Evolutionary conservation across 164 flowering plant genomes (phyloP).

Genomic region (Vitis rotundifolia): DNA sequence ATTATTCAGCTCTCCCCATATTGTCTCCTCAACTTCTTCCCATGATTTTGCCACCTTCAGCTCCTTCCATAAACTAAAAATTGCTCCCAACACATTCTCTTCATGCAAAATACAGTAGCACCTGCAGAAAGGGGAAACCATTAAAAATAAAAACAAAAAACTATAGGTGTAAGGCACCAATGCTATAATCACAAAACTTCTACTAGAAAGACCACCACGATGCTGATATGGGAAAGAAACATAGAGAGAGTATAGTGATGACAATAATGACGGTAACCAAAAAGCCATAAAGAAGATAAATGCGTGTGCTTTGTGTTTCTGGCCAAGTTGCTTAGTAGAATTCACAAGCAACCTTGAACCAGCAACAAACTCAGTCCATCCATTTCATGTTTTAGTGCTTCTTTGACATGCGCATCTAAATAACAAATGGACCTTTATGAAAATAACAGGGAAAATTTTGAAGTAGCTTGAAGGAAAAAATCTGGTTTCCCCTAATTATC

Average conservation of each 20-base stretch:
- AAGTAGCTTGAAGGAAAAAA: too few species aligned
- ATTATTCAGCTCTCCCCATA: constrained; percentile 83
- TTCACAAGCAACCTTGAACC: too few species aligned
- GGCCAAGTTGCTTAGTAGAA: too few species aligned
- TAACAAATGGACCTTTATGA: too few species aligned
- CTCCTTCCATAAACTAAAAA: constrained; percentile 74
- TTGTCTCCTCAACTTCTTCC: constrained; percentile 90
- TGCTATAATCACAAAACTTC: not conserved
- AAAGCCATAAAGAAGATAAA: too few species aligned
- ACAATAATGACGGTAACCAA: not conserved
- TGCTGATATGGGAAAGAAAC: not conserved
- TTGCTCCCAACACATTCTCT: constrained; percentile 80
- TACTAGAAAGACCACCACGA: not conserved
- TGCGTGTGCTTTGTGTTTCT: too few species aligned
- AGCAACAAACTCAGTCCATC: too few species aligned
- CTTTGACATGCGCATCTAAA: too few species aligned
- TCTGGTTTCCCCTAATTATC: not conserved
- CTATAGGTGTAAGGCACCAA: not conserved
- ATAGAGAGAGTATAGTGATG: not conserved
- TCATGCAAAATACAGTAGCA: constrained; percentile 90
- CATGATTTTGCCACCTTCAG: constrained; percentile 65
- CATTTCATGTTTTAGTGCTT: too few species aligned
- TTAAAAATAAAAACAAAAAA: too few species aligned
- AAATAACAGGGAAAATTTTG: too few species aligned
- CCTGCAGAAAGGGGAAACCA: constrained; percentile 43